Conservation (phyloP, 768 basidiomycete species). For the Psilocybe sp. region DNA sequence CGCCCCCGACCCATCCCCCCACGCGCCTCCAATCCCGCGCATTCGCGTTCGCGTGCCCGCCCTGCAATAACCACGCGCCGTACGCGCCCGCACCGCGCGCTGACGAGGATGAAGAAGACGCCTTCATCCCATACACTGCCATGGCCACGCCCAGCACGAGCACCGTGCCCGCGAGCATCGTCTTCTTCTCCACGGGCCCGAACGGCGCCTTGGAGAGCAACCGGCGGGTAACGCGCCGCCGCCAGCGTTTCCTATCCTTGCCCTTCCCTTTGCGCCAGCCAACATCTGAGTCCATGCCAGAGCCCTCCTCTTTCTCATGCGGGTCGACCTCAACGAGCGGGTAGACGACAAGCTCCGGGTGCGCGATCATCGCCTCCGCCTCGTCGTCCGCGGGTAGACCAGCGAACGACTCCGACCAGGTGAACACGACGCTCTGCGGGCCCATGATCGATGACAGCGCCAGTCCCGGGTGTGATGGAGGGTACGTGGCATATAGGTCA, state of each 20-base stretch:
- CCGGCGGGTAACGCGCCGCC: constrained; percentile 10
- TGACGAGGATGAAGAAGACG: constrained; percentile 6
- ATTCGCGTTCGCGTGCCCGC: constrained; percentile 18
- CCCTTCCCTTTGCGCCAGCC: constrained; percentile 10
- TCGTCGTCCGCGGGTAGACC: constrained; percentile 49
- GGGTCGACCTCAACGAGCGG: constrained; percentile 38
- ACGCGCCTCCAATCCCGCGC: constrained; percentile 19
- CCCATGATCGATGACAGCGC: constrained; percentile 64
- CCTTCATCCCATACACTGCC: constrained; percentile 49
- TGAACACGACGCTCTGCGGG: constrained; percentile 71
- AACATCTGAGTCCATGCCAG: too few species aligned
- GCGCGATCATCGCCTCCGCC: constrained; percentile 58
- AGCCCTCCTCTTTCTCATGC: constrained; percentile 22
- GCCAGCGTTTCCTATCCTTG: constrained; percentile 12
- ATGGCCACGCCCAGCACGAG: constrained; percentile 70
- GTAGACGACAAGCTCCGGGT: constrained; percentile 56
- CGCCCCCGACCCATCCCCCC: constrained; percentile 21
- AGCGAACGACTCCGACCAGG: constrained; percentile 56
- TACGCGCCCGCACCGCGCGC: constrained; percentile 14
- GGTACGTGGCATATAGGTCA: constrained; percentile 52
- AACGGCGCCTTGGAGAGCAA: constrained; percentile 19
- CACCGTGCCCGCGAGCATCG: constrained; percentile 63
- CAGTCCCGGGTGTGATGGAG: constrained; percentile 57
- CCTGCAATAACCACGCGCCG: constrained; percentile 18
- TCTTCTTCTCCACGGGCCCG: constrained; percentile 31